Evolutionary conservation across 2,329 filamentous ascomycete species (phyloP).

Genomic region (Metarhizium humberi): DNA sequence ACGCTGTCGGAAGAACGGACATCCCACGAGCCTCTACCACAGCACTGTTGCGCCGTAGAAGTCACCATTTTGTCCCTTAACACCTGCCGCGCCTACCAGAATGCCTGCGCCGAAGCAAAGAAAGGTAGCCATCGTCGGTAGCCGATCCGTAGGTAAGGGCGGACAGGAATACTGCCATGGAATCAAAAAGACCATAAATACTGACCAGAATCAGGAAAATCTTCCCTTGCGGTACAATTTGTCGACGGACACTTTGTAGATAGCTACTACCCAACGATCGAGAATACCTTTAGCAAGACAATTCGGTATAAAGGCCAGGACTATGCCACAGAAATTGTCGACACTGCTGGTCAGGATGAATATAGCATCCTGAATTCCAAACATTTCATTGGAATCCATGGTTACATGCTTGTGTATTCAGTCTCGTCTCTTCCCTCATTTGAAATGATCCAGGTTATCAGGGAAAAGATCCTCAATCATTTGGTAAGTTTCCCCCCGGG

Average conservation of each 20-base stretch:
- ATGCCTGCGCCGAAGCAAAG: conserved; percentile 76
- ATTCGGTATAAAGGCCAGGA: conserved; percentile 91
- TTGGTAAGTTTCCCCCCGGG: conserved; percentile 49
- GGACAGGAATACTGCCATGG: background rate
- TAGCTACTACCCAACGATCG: conserved; percentile 97
- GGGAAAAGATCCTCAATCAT: conserved; percentile 96
- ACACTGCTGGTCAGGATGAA: conserved; percentile 97
- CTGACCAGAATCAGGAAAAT: conserved; percentile 62
- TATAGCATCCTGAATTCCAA: conserved; percentile 98
- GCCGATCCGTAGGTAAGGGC: conserved; percentile 64
- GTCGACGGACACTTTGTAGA: conserved; percentile 98
- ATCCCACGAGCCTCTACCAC: background rate
- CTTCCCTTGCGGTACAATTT: conserved; percentile 91
- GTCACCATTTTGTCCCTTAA: background rate
- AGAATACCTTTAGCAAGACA: conserved; percentile 96
- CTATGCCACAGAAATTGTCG: conserved; percentile 92
- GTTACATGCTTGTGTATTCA: conserved; percentile 98
- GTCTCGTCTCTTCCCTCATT: conserved; percentile 89
- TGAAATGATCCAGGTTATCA: conserved; percentile 93
- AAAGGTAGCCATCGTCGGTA: conserved; percentile 93
- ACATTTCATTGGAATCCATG: conserved; percentile 98
- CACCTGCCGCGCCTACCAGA: background rate
- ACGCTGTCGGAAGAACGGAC: background rate
- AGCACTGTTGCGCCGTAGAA: background rate
- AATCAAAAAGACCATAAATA: background rate